These are phyloP conservation scores for Santalum album DNA, from an alignment of 164 flowering plant species.

Conservation along the genomic window DNA sequence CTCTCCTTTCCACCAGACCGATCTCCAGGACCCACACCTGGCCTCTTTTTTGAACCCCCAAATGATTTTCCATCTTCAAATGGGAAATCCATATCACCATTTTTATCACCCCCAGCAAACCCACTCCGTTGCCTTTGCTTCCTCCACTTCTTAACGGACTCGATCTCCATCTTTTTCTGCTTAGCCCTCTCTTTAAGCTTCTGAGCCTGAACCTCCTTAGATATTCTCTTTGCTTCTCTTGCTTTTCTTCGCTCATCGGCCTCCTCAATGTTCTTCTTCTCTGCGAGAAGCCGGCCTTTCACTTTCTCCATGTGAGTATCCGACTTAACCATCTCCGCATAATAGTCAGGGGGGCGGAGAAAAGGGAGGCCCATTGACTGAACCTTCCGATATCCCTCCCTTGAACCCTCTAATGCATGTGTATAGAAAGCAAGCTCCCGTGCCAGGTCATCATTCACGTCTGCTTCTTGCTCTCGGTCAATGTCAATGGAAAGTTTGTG, in stretches of 20 bases:
- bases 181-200: constrained; percentile 75
- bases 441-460: constrained; percentile 79
- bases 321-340: constrained; percentile 90
- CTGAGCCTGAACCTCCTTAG: constrained; percentile 79
- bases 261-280: constrained; percentile 73
- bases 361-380: constrained; percentile 69
- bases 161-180: constrained; percentile 74
- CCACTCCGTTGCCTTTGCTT: constrained; percentile 84
- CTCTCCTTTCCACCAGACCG: constrained; percentile 1
- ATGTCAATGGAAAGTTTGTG: constrained; percentile 55
- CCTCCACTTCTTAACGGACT: constrained; percentile 91
- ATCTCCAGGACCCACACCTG: not conserved
- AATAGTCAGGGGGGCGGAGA: constrained; percentile 82
- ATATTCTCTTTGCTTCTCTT: constrained; percentile 64
- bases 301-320: constrained; percentile 84
- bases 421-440: constrained; percentile 78
- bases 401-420: constrained; percentile 81
- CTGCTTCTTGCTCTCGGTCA: constrained; percentile 52
- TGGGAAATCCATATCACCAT: constrained; percentile 34
- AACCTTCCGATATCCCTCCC: constrained; percentile 54
- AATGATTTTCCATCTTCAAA: constrained; percentile 14
- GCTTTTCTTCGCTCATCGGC: constrained; percentile 89
- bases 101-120: constrained; percentile 40
- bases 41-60: not conserved
- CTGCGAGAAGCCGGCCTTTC: constrained; percentile 62